Evolutionary conservation across 495 filamentous ascomycete genomes (phyloP).

Genomic region (Talaromyces stipitatus): DNA sequence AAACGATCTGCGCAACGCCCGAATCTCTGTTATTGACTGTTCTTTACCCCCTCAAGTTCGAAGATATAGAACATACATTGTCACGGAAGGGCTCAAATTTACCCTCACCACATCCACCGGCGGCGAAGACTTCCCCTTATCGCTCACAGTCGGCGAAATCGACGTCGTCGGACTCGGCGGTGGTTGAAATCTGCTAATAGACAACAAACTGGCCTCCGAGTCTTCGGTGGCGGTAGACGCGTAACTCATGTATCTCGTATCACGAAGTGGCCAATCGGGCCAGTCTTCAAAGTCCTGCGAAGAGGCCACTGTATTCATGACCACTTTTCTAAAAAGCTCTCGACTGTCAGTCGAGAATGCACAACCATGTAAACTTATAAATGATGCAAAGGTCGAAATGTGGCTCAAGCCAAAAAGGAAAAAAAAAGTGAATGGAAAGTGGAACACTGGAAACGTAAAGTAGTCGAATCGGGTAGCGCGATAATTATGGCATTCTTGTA

Average conservation of each 20-base stretch:
- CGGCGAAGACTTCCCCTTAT: slow-evolving; percentile 22
- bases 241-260: slow-evolving; percentile 27
- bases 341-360: background rate
- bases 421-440: slow-evolving; percentile 1
- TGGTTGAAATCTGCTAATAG: slow-evolving; percentile 14
- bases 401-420: background rate
- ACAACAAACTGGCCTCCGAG: slow-evolving; percentile 29
- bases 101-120: slow-evolving; percentile 33
- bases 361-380: background rate
- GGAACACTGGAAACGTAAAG: background rate
- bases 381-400: background rate
- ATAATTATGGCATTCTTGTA: background rate
- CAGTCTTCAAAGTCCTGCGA: slow-evolving; percentile 29
- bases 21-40: background rate
- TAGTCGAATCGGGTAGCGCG: background rate
- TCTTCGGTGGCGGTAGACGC: slow-evolving; percentile 33
- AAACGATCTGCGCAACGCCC: slow-evolving; percentile 25
- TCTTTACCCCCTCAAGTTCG: background rate
- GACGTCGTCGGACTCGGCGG: slow-evolving; percentile 22
- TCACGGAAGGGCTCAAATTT: slow-evolving; percentile 28
- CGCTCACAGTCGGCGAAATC: slow-evolving; percentile 20
- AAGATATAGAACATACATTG: slow-evolving; percentile 20
- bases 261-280: slow-evolving; percentile 18
- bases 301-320: background rate
- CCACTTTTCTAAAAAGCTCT: background rate